Evolutionary conservation across 768 basidiomycete genomes (phyloP), one percentile per base, ranked within the genome.

Genomic region (Sarcodon sp.): DNA sequence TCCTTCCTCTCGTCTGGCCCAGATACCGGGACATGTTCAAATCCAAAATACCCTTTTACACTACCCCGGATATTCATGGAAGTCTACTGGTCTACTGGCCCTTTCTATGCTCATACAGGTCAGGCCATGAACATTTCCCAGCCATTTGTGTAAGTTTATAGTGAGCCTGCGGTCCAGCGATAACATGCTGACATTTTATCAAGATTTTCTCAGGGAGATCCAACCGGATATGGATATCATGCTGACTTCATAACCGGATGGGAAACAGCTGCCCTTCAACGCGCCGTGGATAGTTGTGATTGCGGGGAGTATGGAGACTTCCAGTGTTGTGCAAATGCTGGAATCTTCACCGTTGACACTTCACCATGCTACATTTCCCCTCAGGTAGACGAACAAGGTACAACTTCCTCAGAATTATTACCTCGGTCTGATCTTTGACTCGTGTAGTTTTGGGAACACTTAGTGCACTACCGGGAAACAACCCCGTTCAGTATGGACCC

Each of bases 21-120:
- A 27, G 21, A 27, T 27, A 27, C 21, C 21, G 69, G 70, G 1
- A 66, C 65, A 4, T 70, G 70, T 51, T 51, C 43, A 12, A 64
- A 66, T 49, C 58, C 67, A 9, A 51, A 51, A 2, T 71, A 61
- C 48, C 69, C 69, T 7, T 46, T 66, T 1, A 67, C 65, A 0
- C 47, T 72, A 31, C 70, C 70, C 3, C 63, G 69, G 10, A 67
- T 72, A 34, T 72, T 71, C 47, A 62, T 67, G 50, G 72, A 65
- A 55, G 59, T 65, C 2, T 64, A 56, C 31, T 69, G 57, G 57
- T 48, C 51, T 38, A 55, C 57, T n/a, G 47, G 50, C 4, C 43
- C 39, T 1, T 61, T 66, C 52, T 57, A 62, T 35, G 33, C 41
- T 44, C 33, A 36, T 45, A 51, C 47, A 18, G 50, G n/a, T 9